phyloP scores from a whole-genome alignment of 2,329 filamentous ascomycete species.

The Aphanoascus verrucosus region DNA sequence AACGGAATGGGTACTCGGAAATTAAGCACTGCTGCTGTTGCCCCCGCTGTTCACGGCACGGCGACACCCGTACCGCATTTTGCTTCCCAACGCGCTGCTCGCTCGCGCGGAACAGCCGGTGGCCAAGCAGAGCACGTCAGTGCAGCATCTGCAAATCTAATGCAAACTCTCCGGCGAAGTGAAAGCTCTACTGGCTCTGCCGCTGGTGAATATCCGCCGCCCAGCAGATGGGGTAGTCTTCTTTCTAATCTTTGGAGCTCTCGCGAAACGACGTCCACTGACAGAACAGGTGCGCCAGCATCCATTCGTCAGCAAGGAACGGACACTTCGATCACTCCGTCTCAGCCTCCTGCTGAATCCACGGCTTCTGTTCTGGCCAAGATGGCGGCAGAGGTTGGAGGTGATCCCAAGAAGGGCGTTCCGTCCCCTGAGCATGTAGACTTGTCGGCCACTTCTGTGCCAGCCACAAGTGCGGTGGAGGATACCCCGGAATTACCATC shows the following conservation, averaged over 20 bases:
- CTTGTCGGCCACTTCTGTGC: not conserved
- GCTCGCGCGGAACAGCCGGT: not conserved
- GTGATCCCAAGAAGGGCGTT: not conserved
- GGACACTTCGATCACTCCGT: not conserved
- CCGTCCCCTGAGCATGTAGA: not conserved
- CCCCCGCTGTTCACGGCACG: constrained; percentile 42
- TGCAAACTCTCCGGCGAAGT: constrained; percentile 44
- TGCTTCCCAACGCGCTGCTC: constrained; percentile 30
- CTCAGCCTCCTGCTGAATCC: not conserved
- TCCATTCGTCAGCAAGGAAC: constrained; percentile 7
- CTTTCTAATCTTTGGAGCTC: constrained; percentile 47
- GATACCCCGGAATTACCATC: not conserved
- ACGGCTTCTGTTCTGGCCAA: not conserved
- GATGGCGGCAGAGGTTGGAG: not conserved
- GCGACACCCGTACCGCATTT: constrained; percentile 47
- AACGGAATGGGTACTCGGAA: constrained; percentile 35
- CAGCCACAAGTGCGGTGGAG: not conserved
- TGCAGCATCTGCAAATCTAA: constrained; percentile 45
- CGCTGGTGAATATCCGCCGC: constrained; percentile 37
- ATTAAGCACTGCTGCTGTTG: constrained; percentile 41
- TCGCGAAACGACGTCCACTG: constrained; percentile 40
- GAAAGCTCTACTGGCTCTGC: constrained; percentile 40
- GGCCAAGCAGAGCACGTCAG: constrained; percentile 26
- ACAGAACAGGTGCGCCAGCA: constrained; percentile 22
- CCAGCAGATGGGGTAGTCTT: constrained; percentile 46